These are phyloP conservation scores for Hygrophoropsis aurantiaca DNA, from an alignment of 768 basidiomycete species.

Conservation along the genomic window DNA sequence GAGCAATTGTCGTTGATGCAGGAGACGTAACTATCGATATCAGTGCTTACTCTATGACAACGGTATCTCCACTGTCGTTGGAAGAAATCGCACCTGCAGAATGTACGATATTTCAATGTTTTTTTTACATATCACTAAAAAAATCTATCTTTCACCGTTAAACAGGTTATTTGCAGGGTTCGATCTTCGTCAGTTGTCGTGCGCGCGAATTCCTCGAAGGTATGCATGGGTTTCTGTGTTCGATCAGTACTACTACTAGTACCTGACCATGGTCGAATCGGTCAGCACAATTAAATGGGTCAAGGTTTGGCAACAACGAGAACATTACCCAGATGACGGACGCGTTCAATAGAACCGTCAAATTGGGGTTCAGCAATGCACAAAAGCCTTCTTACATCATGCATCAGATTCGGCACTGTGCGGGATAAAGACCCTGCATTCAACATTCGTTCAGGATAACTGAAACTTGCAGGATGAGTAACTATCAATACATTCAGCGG, in stretches of 20 bases:
- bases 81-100: conserved; percentile 50
- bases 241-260: too few relatives aligned
- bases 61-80: conserved; percentile 29
- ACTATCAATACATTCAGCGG: too few relatives aligned
- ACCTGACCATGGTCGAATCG: too few relatives aligned
- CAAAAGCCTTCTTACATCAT: conserved; percentile 41
- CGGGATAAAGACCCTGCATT: conserved; percentile 39
- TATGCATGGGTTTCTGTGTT: too few relatives aligned
- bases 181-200: conserved; percentile 48
- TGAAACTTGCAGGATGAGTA: conserved; percentile 40
- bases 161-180: conserved; percentile 49
- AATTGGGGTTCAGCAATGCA: conserved; percentile 41
- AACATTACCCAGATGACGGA: conserved; percentile 42
- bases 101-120: conserved; percentile 31
- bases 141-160: too few relatives aligned
- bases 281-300: conserved; percentile 40
- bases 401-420: conserved; percentile 47
- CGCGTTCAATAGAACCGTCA: conserved; percentile 49
- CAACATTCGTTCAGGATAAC: conserved; percentile 46
- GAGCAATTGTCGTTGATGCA: conserved; percentile 57
- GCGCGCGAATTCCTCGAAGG: conserved; percentile 40
- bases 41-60: conserved; percentile 51
- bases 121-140: too few relatives aligned
- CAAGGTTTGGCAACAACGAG: conserved; percentile 36
- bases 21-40: conserved; percentile 65